Conservation (phyloP, 164 flowering plant species). For the Piper longum region DNA sequence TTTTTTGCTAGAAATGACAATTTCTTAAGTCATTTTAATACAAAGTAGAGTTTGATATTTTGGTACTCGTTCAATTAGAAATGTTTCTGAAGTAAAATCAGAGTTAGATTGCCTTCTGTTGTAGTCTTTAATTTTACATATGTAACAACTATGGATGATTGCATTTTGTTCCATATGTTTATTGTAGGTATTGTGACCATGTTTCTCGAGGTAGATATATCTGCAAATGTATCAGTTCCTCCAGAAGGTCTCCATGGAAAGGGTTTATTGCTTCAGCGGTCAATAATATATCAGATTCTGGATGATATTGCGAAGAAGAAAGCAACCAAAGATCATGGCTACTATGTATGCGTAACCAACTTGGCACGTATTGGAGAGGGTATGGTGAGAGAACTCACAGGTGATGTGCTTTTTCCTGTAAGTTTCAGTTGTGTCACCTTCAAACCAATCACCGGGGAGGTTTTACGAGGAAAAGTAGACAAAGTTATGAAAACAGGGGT, state of each 20-base stretch:
- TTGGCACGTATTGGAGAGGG: slow-evolving; percentile 53
- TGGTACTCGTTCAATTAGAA: too few species aligned
- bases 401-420: slow-evolving; percentile 70
- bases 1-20: too few species aligned
- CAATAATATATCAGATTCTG: slow-evolving; percentile 38
- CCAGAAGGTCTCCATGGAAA: slow-evolving; percentile 13
- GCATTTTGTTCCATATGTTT: not conserved
- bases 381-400: slow-evolving; percentile 34
- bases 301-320: slow-evolving; percentile 41
- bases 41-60: too few species aligned
- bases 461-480: slow-evolving; percentile 45
- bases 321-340: slow-evolving; percentile 58
- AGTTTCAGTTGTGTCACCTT: slow-evolving; percentile 49
- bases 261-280: slow-evolving; percentile 33
- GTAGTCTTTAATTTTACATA: too few species aligned
- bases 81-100: too few species aligned
- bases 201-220: slow-evolving; percentile 17
- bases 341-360: slow-evolving; percentile 41
- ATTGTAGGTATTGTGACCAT: slow-evolving; percentile 3
- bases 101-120: too few species aligned
- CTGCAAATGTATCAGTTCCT: slow-evolving; percentile 15
- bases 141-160: not conserved
- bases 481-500: slow-evolving; percentile 58
- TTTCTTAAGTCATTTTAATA: too few species aligned
- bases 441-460: slow-evolving; percentile 57